These are phyloP conservation scores for Drosera capensis DNA, from an alignment of 148 eudicot genomes.

Conservation along the genomic window DNA sequence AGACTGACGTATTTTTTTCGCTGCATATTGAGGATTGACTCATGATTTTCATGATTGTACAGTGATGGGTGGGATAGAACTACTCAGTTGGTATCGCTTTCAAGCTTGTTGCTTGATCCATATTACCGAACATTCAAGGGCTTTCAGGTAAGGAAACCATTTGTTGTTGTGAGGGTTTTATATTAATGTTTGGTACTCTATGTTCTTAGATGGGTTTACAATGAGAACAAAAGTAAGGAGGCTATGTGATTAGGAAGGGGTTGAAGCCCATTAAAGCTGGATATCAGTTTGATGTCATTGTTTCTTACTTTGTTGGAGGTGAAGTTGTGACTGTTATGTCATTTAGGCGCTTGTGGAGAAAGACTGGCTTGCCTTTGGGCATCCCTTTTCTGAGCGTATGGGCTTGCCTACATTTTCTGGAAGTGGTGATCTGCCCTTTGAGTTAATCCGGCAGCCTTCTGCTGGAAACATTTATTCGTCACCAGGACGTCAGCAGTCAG, in stretches of 20 bases:
- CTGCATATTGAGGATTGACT: slow-evolving; percentile 1
- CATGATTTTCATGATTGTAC: slow-evolving; percentile 15
- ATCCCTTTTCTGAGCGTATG: slow-evolving; percentile 84
- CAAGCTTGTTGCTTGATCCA: slow-evolving; percentile 89
- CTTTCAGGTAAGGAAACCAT: slow-evolving; percentile 57
- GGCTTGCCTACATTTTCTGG: slow-evolving; percentile 67
- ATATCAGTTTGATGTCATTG: no score
- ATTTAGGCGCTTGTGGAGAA: slow-evolving; percentile 92
- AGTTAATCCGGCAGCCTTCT: slow-evolving; percentile 56
- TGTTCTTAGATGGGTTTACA: not conserved
- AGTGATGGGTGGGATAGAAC: slow-evolving; percentile 99
- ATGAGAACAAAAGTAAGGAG: no score
- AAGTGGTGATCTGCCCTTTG: slow-evolving; percentile 45
- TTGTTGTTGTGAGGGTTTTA: slow-evolving; percentile 1
- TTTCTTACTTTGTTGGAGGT: no score
- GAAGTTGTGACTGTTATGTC: slow-evolving; percentile 7
- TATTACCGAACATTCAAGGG: slow-evolving; percentile 90
- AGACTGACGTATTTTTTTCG: no score
- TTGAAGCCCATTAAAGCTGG: no score
- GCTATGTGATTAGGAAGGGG: no score
- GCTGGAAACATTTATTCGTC: slow-evolving; percentile 51
- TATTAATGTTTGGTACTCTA: not conserved
- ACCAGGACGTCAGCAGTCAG: slow-evolving; percentile 57
- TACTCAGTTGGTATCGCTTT: slow-evolving; percentile 86
- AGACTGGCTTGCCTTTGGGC: slow-evolving; percentile 99